These are phyloP conservation scores for Madurella fahalii DNA, from an alignment of 2,329 filamentous ascomycete species.

Conservation along the genomic window DNA sequence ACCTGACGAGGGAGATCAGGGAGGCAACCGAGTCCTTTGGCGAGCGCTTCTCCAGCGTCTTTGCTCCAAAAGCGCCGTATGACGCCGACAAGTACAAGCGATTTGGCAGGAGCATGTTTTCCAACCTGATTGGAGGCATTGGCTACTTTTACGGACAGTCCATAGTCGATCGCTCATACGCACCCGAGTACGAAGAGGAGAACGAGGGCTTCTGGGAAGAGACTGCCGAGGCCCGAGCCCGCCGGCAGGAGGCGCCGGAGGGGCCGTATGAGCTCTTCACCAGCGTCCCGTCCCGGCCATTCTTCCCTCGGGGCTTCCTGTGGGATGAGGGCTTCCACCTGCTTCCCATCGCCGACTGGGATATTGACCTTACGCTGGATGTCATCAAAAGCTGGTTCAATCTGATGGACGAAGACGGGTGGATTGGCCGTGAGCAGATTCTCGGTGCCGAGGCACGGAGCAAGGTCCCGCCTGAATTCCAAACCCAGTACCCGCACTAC, in stretches of 20 bases:
- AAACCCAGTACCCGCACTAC: conserved; percentile 93
- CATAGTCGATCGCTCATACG: conserved; percentile 84
- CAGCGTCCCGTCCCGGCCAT: conserved; percentile 84
- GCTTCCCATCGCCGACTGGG: conserved; percentile 87
- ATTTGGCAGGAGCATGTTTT: conserved; percentile 88
- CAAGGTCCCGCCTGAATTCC: conserved; percentile 91
- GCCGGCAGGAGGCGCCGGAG: conserved; percentile 65
- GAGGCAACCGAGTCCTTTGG: conserved; percentile 64
- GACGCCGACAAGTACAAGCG: conserved; percentile 64
- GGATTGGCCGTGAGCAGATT: conserved; percentile 96
- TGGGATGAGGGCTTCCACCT: conserved; percentile 99
- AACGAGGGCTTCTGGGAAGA: conserved; percentile 96
- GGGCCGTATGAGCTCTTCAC: conserved; percentile 88
- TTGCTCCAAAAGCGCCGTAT: conserved; percentile 74
- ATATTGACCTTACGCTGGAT: conserved; percentile 79
- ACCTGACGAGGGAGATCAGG: conserved; percentile 67
- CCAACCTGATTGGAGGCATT: conserved; percentile 88
- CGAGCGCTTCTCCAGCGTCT: conserved; percentile 67
- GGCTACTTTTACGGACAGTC: conserved; percentile 92
- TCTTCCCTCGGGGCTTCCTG: conserved; percentile 93
- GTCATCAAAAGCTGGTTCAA: conserved; percentile 95
- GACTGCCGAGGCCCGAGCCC: conserved; percentile 70
- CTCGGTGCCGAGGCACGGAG: conserved; percentile 85
- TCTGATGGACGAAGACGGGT: conserved; percentile 93
- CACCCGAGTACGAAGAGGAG: conserved; percentile 91